Conservation (phyloP, 1,139 yeast genomes). For the Kodamaea plutei region DNA sequence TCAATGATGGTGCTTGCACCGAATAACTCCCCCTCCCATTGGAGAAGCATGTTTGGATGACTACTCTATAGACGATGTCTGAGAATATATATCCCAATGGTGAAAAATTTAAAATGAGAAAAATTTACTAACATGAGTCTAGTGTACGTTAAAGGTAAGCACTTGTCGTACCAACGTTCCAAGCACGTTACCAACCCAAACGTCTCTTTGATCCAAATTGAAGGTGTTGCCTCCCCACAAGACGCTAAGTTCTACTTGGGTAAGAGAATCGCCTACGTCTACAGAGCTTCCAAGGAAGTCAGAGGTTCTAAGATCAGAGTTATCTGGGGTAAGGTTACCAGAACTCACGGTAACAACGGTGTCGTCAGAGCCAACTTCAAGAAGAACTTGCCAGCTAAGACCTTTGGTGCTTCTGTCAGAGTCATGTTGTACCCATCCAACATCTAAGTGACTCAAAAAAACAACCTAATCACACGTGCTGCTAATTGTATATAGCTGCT, state of each 20-base stretch:
- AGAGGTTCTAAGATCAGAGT: conserved; percentile 99
- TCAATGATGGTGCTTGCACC: too few species aligned
- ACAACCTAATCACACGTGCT: conserved; percentile 6
- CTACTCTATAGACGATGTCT: too few species aligned
- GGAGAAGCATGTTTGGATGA: too few species aligned
- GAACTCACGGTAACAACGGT: conserved; percentile 99
- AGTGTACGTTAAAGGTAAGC: conserved; percentile 99
- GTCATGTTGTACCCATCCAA: conserved; percentile 99
- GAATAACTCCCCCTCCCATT: too few species aligned
- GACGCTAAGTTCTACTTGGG: conserved; percentile 99
- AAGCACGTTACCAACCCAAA: conserved; percentile 98
- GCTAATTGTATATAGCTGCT: conserved; percentile 7
- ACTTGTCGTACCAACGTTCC: conserved; percentile 99
- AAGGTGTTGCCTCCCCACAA: conserved; percentile 87
- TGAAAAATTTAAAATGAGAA: too few species aligned
- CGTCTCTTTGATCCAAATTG: conserved; percentile 93
- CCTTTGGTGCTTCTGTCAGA: conserved; percentile 99
- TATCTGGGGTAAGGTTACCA: conserved; percentile 98
- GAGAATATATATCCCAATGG: too few species aligned
- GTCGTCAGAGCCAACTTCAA: conserved; percentile 98
- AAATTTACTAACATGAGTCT: conserved; percentile 42
- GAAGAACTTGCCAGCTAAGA: conserved; percentile 98
- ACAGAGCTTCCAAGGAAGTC: conserved; percentile 97
- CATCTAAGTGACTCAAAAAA: conserved; percentile 59
- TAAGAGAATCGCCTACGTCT: conserved; percentile 98